Evolutionary conservation across 176 grass and related monocot species (phyloP), one percentile per base, ranked within the genome.

Genomic region (Carex pumila): DNA sequence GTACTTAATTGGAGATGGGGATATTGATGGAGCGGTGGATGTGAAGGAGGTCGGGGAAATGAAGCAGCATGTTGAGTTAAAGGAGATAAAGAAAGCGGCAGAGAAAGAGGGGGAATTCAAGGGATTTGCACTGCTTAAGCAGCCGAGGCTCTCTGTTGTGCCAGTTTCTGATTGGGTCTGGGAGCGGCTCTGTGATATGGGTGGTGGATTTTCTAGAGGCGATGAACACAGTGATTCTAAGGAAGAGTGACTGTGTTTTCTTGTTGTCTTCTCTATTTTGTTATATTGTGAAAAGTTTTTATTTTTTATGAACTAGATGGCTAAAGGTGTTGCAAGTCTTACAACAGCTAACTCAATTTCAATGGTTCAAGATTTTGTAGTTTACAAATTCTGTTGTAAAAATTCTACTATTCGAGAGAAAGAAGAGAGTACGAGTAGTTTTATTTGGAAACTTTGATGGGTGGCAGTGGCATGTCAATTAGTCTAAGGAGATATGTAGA

Each of bases 61-160:
- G 80, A 43, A 15, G 81, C 67, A 18, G 3, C 88, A 83, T 9
- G 86, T 98, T 9, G 60, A 81, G 76, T 87, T 98, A 1, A 87
- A 83, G 25, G 89, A 92, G 45, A 90, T 95, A 55, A 95, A 95
- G 89, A 85, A 91, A n/a, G 88, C 63, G 18, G 88, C 86, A 0
- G 85, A 41, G 13, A 93, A 92, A 86, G 85, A 89, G 62, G 79
- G 91, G 63, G 89, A 87, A 52, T 84, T 93, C 89, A 91, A 84
- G 86, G 86, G 86, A 10, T 98, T 95, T 74, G 83, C 88, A 45
- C 88, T 98, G 58, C 69, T 98, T 36, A 89, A 89, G 3, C 91
- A 98, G 83, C 86, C 88, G 62, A 89, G 95, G 36, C 79, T 98
- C 2, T 98, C 95, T 11, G 92, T 95, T 81, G 92, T 98, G 84